Conservation (phyloP, 2,329 filamentous ascomycete species). For the Fusarium solani-melongenae region DNA sequence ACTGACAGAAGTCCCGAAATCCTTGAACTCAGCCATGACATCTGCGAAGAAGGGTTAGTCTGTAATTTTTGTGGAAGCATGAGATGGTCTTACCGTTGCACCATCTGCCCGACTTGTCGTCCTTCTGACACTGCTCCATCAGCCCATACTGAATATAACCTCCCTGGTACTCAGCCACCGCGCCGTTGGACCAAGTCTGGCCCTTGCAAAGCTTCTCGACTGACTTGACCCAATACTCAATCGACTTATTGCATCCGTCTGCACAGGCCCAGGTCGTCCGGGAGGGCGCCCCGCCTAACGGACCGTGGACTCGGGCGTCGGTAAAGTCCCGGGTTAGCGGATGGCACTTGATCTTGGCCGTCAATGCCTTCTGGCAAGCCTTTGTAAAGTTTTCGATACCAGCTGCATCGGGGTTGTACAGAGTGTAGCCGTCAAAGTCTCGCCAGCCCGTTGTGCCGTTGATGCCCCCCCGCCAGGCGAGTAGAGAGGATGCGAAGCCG, state of each 20-base stretch:
- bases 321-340: not conserved
- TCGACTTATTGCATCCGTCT: not conserved
- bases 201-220: not conserved
- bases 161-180: not conserved
- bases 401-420: not conserved
- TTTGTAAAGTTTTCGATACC: not conserved
- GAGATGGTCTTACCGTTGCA: constrained; percentile 23
- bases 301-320: not conserved
- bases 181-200: constrained; percentile 7
- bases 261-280: not conserved
- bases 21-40: not conserved
- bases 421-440: constrained; percentile 23
- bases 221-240: not conserved
- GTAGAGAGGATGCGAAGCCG: constrained; percentile 27
- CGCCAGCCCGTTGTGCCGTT: constrained; percentile 18
- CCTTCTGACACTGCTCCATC: constrained; percentile 19
- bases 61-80: not conserved
- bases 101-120: constrained; percentile 20
- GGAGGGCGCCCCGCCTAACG: not conserved
- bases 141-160: constrained; percentile 13
- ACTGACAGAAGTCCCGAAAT: not conserved
- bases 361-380: constrained; percentile 15
- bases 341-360: constrained; percentile 7
- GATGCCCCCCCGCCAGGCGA: constrained; percentile 31
- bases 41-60: not conserved